phyloP scores from a whole-genome alignment of 257 asterid species.

The Anisodus tanguticus region DNA sequence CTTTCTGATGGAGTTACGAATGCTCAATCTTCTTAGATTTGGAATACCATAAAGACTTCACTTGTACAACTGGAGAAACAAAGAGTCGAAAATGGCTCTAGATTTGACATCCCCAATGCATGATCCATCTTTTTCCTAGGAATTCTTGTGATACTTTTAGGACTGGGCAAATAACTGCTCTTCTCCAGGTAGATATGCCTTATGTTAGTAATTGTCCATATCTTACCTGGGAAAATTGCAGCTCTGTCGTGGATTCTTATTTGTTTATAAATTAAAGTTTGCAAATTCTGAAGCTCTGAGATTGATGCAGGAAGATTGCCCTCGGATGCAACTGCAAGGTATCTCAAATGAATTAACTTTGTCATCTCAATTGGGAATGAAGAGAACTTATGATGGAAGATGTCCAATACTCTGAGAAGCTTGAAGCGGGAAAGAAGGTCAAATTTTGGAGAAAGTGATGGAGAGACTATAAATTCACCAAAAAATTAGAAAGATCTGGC shows the following conservation, averaged over 20 bases:
- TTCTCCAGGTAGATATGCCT: conserved; percentile 7
- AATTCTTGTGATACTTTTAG: neutral
- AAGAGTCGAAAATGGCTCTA: neutral
- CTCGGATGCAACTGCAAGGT: neutral
- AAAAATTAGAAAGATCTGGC: neutral
- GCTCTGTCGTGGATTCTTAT: neutral
- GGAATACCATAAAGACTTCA: neutral
- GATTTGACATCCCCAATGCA: neutral
- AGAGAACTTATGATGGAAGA: neutral
- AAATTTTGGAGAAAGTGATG: neutral
- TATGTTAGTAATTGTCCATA: neutral
- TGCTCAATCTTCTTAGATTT: neutral
- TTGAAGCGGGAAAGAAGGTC: neutral
- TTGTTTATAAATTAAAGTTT: neutral
- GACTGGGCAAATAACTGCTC: neutral
- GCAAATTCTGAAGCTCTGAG: neutral
- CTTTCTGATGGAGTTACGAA: neutral
- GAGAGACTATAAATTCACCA: conserved; percentile 5
- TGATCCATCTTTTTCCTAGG: neutral
- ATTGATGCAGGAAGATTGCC: neutral
- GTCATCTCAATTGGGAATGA: neutral
- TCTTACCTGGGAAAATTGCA: neutral
- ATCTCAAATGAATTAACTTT: neutral
- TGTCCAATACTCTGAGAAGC: conserved; percentile 1
- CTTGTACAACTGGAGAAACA: neutral